Conservation (phyloP, 1,139 yeast species). For the Geotrichum aggregatum region DNA sequence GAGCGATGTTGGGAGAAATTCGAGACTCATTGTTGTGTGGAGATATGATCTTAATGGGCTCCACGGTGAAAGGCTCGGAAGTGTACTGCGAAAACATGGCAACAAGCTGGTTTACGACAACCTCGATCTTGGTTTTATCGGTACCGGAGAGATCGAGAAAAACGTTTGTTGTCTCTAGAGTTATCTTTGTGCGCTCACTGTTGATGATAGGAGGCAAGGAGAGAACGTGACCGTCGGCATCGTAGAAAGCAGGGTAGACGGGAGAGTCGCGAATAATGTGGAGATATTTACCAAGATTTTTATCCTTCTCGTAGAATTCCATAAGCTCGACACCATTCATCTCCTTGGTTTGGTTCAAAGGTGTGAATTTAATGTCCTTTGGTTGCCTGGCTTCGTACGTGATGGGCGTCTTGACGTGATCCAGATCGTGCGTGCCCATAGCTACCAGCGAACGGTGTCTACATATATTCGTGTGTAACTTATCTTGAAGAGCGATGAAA, state of each 20-base stretch:
- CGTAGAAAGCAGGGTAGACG: slow-evolving; percentile 85
- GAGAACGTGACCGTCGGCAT: slow-evolving; percentile 70
- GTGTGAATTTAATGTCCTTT: slow-evolving; percentile 68
- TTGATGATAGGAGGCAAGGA: slow-evolving; percentile 97
- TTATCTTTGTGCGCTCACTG: slow-evolving; percentile 84
- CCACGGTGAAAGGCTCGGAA: slow-evolving; percentile 63
- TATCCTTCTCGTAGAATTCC: slow-evolving; percentile 88
- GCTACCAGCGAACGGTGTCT: slow-evolving; percentile 97
- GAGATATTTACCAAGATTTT: slow-evolving; percentile 81
- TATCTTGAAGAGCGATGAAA: slow-evolving; percentile 93
- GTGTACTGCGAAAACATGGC: slow-evolving; percentile 90
- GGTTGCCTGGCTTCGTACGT: slow-evolving; percentile 85
- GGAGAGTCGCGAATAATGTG: slow-evolving; percentile 87
- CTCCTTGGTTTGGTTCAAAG: slow-evolving; percentile 76
- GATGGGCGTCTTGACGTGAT: slow-evolving; percentile 67
- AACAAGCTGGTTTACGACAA: slow-evolving; percentile 84
- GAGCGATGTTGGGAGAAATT: slow-evolving; percentile 65
- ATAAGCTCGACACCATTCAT: slow-evolving; percentile 76
- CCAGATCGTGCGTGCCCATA: slow-evolving; percentile 95
- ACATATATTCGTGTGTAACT: slow-evolving; percentile 89
- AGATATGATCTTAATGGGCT: slow-evolving; percentile 81
- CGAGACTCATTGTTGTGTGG: slow-evolving; percentile 78
- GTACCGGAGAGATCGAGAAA: slow-evolving; percentile 95
- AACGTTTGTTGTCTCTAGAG: slow-evolving; percentile 77
- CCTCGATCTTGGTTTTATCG: slow-evolving; percentile 86